Conservation (phyloP, 495 filamentous ascomycete genomes). For the Neurospora terricola region DNA sequence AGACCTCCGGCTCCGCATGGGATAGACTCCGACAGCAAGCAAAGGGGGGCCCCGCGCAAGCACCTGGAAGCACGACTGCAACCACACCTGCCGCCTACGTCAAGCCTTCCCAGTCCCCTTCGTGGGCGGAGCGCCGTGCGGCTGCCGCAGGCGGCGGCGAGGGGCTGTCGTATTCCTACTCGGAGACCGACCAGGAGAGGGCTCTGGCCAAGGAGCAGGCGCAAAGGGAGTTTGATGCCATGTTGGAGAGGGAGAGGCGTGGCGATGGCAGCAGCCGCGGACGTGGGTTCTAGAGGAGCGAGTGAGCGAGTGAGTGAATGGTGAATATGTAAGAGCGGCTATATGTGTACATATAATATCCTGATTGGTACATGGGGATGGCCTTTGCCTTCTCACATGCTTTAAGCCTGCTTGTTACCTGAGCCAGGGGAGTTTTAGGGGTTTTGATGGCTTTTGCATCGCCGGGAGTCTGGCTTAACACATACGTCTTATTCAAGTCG, state of each 20-base stretch:
- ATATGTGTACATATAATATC: not conserved
- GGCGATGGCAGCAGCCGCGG: constrained; percentile 3
- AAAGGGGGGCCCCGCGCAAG: not conserved
- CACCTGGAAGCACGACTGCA: not conserved
- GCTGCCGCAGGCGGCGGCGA: constrained; percentile 5
- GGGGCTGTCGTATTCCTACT: constrained; percentile 25
- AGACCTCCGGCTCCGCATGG: constrained; percentile 25
- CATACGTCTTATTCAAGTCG: not conserved
- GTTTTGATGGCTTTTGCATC: not conserved
- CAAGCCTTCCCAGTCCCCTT: not conserved
- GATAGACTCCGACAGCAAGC: constrained; percentile 25
- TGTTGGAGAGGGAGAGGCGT: constrained; percentile 29
- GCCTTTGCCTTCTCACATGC: not conserved
- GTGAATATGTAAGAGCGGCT: not conserved
- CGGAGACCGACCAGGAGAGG: constrained; percentile 23
- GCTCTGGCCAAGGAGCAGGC: constrained; percentile 31
- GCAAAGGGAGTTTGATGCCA: constrained; percentile 37
- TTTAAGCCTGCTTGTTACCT: not conserved
- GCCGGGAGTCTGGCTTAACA: not conserved
- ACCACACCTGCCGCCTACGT: not conserved
- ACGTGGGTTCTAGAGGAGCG: not conserved
- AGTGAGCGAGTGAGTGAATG: not conserved
- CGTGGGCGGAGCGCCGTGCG: constrained; percentile 14
- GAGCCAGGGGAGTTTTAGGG: not conserved
- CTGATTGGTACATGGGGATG: not conserved